These are phyloP conservation scores for Raffaelea albimanens DNA, from an alignment of 2,329 filamentous ascomycete species.

Conservation along the genomic window DNA sequence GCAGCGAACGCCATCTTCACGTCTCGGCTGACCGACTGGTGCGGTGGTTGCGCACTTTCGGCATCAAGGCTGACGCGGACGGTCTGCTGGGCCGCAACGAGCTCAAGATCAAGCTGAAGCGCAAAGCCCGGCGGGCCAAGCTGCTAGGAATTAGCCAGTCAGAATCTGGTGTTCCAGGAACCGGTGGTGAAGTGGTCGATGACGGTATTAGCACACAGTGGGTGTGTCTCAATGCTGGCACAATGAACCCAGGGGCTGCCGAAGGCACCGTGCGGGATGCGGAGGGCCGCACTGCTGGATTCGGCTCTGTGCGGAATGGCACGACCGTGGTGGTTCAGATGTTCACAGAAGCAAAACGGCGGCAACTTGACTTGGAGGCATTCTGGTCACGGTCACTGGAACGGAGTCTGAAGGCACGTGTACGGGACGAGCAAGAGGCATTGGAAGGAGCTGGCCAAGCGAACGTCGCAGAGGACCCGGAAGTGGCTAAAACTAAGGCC, in stretches of 20 bases:
- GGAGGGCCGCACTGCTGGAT: slow-evolving; percentile 61
- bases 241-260: slow-evolving; percentile 40
- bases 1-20: slow-evolving; percentile 88
- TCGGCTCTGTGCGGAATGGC: slow-evolving; percentile 45
- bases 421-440: slow-evolving; percentile 6
- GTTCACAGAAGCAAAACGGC: slow-evolving; percentile 43
- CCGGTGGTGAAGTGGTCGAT: slow-evolving; percentile 44
- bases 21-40: slow-evolving; percentile 84
- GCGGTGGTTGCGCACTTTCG: slow-evolving; percentile 71
- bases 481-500: too few relatives aligned
- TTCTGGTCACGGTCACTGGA: slow-evolving; percentile 38
- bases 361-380: slow-evolving; percentile 42
- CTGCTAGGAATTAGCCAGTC: too few relatives aligned
- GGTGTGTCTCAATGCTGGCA: slow-evolving; percentile 88
- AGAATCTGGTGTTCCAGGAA: too few relatives aligned
- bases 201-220: slow-evolving; percentile 89
- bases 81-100: slow-evolving; percentile 85
- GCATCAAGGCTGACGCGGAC: slow-evolving; percentile 69
- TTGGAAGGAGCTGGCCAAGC: too few relatives aligned
- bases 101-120: slow-evolving; percentile 73
- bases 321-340: slow-evolving; percentile 48
- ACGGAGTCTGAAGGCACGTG: slow-evolving; percentile 14
- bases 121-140: slow-evolving; percentile 73
- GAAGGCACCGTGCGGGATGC: slow-evolving; percentile 36
- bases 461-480: not conserved